Percentiles rank a stretch among this genome's conserved stretches.
Conservation (phyloP, 2,329 filamentous ascomycete genomes). For the Knufia petricola region DNA sequence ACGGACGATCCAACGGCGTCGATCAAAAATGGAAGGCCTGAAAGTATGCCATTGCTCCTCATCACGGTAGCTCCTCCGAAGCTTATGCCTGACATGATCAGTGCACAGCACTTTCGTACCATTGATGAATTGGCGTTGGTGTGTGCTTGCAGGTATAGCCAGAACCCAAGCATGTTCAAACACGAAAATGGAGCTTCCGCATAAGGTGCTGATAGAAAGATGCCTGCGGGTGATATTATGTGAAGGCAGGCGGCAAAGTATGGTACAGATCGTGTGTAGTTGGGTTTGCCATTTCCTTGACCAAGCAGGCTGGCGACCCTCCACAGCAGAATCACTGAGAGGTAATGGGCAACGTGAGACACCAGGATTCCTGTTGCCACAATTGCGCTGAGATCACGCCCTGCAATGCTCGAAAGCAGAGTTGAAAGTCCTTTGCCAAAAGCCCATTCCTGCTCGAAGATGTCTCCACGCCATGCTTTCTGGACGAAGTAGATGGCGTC, state of each 20-base stretch:
- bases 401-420: slow-evolving; percentile 2
- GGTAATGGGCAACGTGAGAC: slow-evolving; percentile 64
- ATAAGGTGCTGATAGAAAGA: slow-evolving; percentile 84
- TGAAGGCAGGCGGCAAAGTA: slow-evolving; percentile 65
- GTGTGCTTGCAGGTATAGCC: slow-evolving; percentile 51
- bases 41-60: slow-evolving; percentile 78
- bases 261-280: slow-evolving; percentile 36
- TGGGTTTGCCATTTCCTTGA: slow-evolving; percentile 23
- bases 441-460: slow-evolving; percentile 58
- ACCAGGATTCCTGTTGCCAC: slow-evolving; percentile 53
- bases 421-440: slow-evolving; percentile 46
- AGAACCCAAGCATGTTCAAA: slow-evolving; percentile 63
- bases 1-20: not conserved
- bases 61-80: slow-evolving; percentile 67
- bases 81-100: slow-evolving; percentile 51
- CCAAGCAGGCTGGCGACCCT: slow-evolving; percentile 9
- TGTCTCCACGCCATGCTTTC: slow-evolving; percentile 44
- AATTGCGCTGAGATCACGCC: not conserved
- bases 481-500: slow-evolving; percentile 53
- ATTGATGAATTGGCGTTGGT: slow-evolving; percentile 30
- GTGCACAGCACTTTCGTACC: slow-evolving; percentile 30
- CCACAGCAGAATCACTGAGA: slow-evolving; percentile 62
- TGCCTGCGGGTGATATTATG: slow-evolving; percentile 72
- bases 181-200: slow-evolving; percentile 70
- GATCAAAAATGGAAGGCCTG: slow-evolving; percentile 24